Conservation (phyloP, 2,329 filamentous ascomycete genomes). For the Penicillium sumatraense region DNA sequence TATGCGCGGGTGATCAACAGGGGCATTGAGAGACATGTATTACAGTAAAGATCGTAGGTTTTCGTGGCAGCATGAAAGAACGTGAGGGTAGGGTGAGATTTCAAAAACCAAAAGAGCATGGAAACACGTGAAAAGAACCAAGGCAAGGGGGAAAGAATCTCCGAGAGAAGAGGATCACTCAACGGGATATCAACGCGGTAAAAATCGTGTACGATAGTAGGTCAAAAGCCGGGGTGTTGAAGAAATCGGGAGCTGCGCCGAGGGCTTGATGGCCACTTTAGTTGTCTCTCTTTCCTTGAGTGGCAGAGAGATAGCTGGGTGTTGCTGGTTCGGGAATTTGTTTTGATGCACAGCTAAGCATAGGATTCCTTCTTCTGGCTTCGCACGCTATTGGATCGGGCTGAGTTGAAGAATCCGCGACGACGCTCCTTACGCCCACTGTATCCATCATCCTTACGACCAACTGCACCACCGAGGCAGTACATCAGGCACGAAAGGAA, state of each 20-base stretch:
- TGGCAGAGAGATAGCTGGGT: not conserved
- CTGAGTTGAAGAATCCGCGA: constrained; percentile 42
- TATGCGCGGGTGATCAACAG: not conserved
- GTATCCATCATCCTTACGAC: constrained; percentile 38
- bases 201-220: not conserved
- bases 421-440: constrained; percentile 42
- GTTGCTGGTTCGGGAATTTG: not conserved
- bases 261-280: not conserved
- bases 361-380: constrained; percentile 34
- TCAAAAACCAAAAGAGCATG: not conserved
- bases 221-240: constrained; percentile 8
- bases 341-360: constrained; percentile 27
- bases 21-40: constrained; percentile 1
- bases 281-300: not conserved
- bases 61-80: constrained; percentile 30
- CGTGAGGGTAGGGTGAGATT: constrained; percentile 1
- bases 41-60: constrained; percentile 26
- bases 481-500: constrained; percentile 62
- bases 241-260: not conserved
- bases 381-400: constrained; percentile 33
- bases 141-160: constrained; percentile 10
- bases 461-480: constrained; percentile 54
- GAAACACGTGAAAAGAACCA: constrained; percentile 7
- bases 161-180: not conserved
- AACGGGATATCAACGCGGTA: not conserved